A percentile compares a stretch with the other conserved stretches of the same genome.
Evolutionary conservation across 1,284 basidiomycete species (phyloP).

Genomic region (Albatrellus sp.): DNA sequence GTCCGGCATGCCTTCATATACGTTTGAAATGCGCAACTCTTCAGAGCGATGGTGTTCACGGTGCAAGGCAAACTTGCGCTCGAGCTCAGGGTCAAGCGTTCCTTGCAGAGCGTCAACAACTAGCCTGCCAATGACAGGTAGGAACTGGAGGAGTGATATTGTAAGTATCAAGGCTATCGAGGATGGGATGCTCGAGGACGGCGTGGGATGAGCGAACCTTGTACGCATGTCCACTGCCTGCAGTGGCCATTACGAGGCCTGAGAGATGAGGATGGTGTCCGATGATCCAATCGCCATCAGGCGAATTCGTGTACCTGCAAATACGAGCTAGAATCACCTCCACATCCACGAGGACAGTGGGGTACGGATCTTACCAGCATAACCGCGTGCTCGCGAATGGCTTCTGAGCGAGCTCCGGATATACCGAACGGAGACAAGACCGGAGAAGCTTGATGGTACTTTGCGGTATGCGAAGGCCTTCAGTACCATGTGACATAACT

Average conservation of each 20-base stretch:
- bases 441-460: conserved; percentile 37
- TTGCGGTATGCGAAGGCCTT: conserved; percentile 57
- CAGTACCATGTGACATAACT: conserved; percentile 37
- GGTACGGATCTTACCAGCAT: conserved; percentile 54
- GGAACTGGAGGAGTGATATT: conserved; percentile 44
- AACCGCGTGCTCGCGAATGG: conserved; percentile 60
- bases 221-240: conserved; percentile 73
- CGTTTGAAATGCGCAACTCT: conserved; percentile 20
- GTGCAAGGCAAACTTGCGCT: conserved; percentile 41
- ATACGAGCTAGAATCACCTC: neutral
- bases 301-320: conserved; percentile 63
- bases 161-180: neutral
- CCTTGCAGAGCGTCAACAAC: conserved; percentile 64
- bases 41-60: conserved; percentile 21
- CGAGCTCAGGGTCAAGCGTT: conserved; percentile 36
- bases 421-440: conserved; percentile 39
- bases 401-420: conserved; percentile 60
- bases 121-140: conserved; percentile 70
- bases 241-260: conserved; percentile 59
- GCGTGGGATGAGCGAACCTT: conserved; percentile 36
- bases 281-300: conserved; percentile 73
- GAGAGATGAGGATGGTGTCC: conserved; percentile 47
- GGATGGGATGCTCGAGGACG: neutral
- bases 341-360: no score
- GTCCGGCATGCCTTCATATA: conserved; percentile 17